Evolutionary conservation across 2,329 filamentous ascomycete genomes (phyloP), one percentile per base, ranked within the genome.

Genomic region (Stagonosporopsis cucurbitacearum): DNA sequence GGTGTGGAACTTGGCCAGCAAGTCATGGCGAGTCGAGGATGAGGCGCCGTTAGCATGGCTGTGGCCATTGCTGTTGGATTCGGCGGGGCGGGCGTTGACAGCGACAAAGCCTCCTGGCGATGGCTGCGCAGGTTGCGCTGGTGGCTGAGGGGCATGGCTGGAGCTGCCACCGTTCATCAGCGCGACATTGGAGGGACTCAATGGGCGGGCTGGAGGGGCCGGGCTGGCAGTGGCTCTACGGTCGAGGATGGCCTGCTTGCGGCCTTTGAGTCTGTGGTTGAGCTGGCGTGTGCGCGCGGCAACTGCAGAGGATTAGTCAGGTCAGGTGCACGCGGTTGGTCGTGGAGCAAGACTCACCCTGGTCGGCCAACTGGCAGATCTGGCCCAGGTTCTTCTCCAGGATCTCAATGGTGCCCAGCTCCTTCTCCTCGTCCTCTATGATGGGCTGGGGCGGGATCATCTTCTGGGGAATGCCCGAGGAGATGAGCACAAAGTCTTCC

Each of bases 401-500:
- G 46, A 96, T 93, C 66, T 95, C 91, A 66, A 96, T 79, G 0
- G 91, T 94, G 12, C 88, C 91, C 33, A 96, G 76, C 72, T 96
- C 92, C 62, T 92, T 91, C 70, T 88, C 86, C 76, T 96, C 92
- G 69, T 96, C 92, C 70, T 96, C 91, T 55, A 90, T 86, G 44
- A 95, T 88, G 0, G 91, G 91, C 60, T 93, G 87, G 13, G 89
- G 88, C 2, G 91, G 88, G 17, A 92, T 91, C 75, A 92, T 85
- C 70, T 91, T 88, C 74, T 96, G 90, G 11, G 93, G 85, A 62
- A 91, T 90, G 25, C 92, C 91, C 35, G 90, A 93, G 50, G 87
- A 86, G 63, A 96, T 93, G 62, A 96, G 79, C 37, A 92, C 84
- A 81, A 88, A 96, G 71, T 96, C 92, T 72, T 96, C 91, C 73